Conservation (phyloP, 2,329 filamentous ascomycete genomes). For the Cyclaneusma minus region DNA sequence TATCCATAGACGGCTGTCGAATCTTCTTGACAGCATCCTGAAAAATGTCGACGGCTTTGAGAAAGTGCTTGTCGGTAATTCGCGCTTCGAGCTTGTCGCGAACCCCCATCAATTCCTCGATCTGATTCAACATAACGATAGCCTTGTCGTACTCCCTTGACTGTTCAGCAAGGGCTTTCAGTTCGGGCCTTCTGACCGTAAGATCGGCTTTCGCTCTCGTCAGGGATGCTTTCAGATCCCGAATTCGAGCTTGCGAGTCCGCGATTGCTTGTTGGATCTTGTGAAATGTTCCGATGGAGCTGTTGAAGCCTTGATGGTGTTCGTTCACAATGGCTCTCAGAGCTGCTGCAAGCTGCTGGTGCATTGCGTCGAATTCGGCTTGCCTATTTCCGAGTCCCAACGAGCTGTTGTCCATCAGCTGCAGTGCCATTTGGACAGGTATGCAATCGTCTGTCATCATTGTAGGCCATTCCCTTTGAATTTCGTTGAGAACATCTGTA, state of each 20-base stretch:
- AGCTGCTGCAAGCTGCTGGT: constrained; percentile 79
- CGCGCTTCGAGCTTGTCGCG: constrained; percentile 86
- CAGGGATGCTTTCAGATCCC: constrained; percentile 70
- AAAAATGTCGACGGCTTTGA: constrained; percentile 82
- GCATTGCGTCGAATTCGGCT: constrained; percentile 66
- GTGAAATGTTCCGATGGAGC: constrained; percentile 96
- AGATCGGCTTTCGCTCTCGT: constrained; percentile 66
- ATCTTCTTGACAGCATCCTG: constrained; percentile 76
- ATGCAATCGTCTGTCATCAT: constrained; percentile 83
- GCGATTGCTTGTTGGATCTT: constrained; percentile 94
- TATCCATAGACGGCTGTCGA: constrained; percentile 75
- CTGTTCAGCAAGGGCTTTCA: constrained; percentile 75
- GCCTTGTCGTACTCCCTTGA: constrained; percentile 87
- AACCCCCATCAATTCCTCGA: constrained; percentile 77
- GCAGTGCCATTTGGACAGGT: constrained; percentile 85
- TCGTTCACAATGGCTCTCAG: constrained; percentile 94
- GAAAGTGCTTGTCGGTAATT: constrained; percentile 90
- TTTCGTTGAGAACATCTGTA: constrained; percentile 52
- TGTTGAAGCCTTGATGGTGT: constrained; percentile 98
- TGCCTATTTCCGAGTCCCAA: constrained; percentile 85
- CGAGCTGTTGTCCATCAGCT: constrained; percentile 86
- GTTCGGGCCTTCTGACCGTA: constrained; percentile 72
- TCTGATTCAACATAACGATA: constrained; percentile 64
- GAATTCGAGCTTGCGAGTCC: constrained; percentile 71
- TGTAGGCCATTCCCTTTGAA: constrained; percentile 79